A percentile compares a stretch with the other conserved stretches of the same genome.
phyloP scores from a whole-genome alignment of 1,139 yeast species.

The Sugiyamaella castrensis region DNA sequence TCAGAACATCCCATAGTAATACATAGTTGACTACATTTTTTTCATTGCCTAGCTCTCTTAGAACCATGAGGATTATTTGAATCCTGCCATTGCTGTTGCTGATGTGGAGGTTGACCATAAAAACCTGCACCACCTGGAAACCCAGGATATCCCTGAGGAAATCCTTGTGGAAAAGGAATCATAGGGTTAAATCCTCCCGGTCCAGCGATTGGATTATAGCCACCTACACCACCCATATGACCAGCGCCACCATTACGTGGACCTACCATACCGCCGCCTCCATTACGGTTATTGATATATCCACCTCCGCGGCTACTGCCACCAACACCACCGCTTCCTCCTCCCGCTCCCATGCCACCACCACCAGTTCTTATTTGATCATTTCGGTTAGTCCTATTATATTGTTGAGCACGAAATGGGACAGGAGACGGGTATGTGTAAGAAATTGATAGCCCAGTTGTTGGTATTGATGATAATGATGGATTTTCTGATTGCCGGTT shows the following conservation, averaged over 20 bases:
- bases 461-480: not conserved
- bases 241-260: not conserved
- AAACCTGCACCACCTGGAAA: conserved; percentile 3
- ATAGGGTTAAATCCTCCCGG: conserved; percentile 12
- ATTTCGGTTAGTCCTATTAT: not conserved
- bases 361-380: not conserved
- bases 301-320: not conserved
- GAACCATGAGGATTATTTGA: conserved; percentile 13
- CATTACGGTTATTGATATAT: not conserved
- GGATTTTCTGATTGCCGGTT: not conserved
- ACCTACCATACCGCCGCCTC: not conserved
- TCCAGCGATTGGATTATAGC: conserved; percentile 1
- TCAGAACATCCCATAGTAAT: not conserved
- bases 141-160: conserved; percentile 7
- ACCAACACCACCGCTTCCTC: not conserved
- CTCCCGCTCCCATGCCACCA: not conserved
- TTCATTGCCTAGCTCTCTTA: conserved; percentile 10
- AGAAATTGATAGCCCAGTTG: not conserved
- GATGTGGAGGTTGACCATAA: conserved; percentile 7
- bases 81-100: conserved; percentile 10
- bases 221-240: conserved; percentile 1
- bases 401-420: conserved; percentile 3
- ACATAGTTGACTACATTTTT: not conserved
- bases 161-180: conserved; percentile 7
- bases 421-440: conserved; percentile 4